Evolutionary conservation across 2,329 filamentous ascomycete species (phyloP).

Genomic region (Rutstroemia sp.): DNA sequence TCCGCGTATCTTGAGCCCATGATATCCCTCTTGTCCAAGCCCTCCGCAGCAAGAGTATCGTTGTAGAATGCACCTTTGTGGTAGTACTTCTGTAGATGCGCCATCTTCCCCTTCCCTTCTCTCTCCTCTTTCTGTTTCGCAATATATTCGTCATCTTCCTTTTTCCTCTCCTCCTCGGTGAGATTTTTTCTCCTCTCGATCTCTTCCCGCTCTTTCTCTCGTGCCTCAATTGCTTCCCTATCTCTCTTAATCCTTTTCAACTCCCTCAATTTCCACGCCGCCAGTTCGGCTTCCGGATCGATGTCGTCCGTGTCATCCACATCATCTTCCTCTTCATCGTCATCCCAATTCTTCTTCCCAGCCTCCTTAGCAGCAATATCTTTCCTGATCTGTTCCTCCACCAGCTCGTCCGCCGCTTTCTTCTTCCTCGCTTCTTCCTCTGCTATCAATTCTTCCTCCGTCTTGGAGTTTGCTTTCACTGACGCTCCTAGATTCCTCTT

Average conservation of each 20-base stretch:
- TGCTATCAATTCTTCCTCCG: constrained; percentile 36
- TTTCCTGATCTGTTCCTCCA: constrained; percentile 83
- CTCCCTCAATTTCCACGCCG: constrained; percentile 91
- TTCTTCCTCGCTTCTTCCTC: constrained; percentile 59
- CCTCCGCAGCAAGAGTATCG: constrained; percentile 68
- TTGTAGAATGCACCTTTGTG: constrained; percentile 96
- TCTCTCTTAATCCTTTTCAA: constrained; percentile 82
- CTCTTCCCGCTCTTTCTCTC: constrained; percentile 81
- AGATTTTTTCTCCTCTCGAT: constrained; percentile 82
- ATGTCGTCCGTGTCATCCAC: constrained; percentile 85
- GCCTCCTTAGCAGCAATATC: constrained; percentile 68
- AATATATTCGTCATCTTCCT: constrained; percentile 75
- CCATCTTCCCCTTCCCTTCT: constrained; percentile 70
- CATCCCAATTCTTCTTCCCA: constrained; percentile 81
- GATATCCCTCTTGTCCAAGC: constrained; percentile 72
- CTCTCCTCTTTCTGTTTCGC: constrained; percentile 50
- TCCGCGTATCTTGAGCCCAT: constrained; percentile 81
- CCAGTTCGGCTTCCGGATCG: constrained; percentile 80
- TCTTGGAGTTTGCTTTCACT: constrained; percentile 27
- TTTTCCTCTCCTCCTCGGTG: constrained; percentile 75
- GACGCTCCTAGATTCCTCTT: constrained; percentile 34
- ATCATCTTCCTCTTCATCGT: constrained; percentile 59
- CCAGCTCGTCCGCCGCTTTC: constrained; percentile 67
- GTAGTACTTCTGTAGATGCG: constrained; percentile 91
- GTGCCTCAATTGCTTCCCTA: constrained; percentile 73